Percentiles rank a stretch among this genome's conserved stretches.
Evolutionary conservation across 805 yeast genomes (phyloP).

Genomic region (Wickerhamomyces bisporus): DNA sequence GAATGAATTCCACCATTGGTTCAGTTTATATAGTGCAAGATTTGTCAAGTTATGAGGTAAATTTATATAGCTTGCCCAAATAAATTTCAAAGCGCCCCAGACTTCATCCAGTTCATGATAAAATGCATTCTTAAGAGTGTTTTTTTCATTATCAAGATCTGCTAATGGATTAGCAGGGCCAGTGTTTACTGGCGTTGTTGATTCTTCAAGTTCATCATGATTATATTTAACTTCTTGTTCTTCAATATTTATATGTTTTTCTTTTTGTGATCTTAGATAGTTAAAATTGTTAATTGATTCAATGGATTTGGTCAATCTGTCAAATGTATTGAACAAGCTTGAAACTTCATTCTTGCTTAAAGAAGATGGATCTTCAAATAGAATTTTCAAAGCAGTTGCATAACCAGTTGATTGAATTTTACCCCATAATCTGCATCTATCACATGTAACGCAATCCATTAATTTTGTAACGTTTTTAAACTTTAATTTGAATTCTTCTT

Average conservation of each 20-base stretch:
- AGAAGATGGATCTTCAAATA: slow-evolving; percentile 62
- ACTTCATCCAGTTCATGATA: slow-evolving; percentile 47
- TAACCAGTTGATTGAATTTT: slow-evolving; percentile 96
- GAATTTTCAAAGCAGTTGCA: slow-evolving; percentile 89
- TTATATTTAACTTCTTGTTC: slow-evolving; percentile 7
- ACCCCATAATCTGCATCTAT: slow-evolving; percentile 97
- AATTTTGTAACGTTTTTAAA: slow-evolving; percentile 87
- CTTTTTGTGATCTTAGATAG: slow-evolving; percentile 34
- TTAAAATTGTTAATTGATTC: slow-evolving; percentile 71
- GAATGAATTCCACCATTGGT: slow-evolving; percentile 66
- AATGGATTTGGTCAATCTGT: slow-evolving; percentile 82
- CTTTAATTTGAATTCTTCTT: slow-evolving; percentile 79
- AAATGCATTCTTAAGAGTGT: slow-evolving; percentile 37
- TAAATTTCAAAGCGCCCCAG: slow-evolving; percentile 55
- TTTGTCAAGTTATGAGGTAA: slow-evolving; percentile 63
- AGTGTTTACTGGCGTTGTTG: no score
- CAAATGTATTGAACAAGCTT: slow-evolving; percentile 88
- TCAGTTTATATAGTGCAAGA: slow-evolving; percentile 41
- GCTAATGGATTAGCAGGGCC: no score
- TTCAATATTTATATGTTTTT: slow-evolving; percentile 8
- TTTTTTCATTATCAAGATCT: slow-evolving; percentile 1
- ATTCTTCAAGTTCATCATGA: slow-evolving; percentile 1
- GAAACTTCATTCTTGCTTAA: slow-evolving; percentile 79
- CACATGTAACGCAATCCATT: slow-evolving; percentile 99
- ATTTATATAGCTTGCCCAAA: slow-evolving; percentile 57